phyloP scores from a whole-genome alignment of 2,329 filamentous ascomycete genomes.

The Golovinomyces cichoracearum region DNA sequence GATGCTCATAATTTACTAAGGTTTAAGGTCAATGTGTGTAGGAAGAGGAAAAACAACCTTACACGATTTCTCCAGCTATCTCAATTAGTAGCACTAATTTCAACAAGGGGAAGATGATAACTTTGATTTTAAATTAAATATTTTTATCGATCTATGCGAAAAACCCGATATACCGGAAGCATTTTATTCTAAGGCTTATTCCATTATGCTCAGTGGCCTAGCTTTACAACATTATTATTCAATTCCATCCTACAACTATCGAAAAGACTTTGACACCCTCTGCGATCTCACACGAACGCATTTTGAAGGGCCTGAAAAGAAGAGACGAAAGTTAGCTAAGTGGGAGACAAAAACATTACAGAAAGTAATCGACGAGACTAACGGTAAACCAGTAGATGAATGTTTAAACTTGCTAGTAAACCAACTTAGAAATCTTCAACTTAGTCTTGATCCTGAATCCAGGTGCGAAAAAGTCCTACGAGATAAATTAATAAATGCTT shows the following conservation, averaged over 20 bases:
- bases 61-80: not conserved
- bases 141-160: not conserved
- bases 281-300: not conserved
- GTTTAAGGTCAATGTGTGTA: too few species aligned
- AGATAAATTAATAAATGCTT: not conserved
- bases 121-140: not conserved
- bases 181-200: not conserved
- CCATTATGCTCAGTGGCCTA: not conserved
- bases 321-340: not conserved
- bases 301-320: not conserved
- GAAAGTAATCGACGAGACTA: not conserved
- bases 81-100: not conserved
- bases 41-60: too few species aligned
- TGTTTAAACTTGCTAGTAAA: not conserved
- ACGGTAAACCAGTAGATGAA: not conserved
- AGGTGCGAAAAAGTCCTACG: not conserved
- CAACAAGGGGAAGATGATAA: not conserved
- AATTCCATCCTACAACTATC: not conserved
- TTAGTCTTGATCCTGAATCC: not conserved
- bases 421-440: not conserved
- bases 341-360: not conserved
- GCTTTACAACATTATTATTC: not conserved
- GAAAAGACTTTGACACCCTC: not conserved
- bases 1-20: too few species aligned
- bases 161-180: not conserved